Evolutionary conservation across 164 flowering plant species (phyloP), one percentile per base, ranked within the genome.

Genomic region (Stephania japonica): DNA sequence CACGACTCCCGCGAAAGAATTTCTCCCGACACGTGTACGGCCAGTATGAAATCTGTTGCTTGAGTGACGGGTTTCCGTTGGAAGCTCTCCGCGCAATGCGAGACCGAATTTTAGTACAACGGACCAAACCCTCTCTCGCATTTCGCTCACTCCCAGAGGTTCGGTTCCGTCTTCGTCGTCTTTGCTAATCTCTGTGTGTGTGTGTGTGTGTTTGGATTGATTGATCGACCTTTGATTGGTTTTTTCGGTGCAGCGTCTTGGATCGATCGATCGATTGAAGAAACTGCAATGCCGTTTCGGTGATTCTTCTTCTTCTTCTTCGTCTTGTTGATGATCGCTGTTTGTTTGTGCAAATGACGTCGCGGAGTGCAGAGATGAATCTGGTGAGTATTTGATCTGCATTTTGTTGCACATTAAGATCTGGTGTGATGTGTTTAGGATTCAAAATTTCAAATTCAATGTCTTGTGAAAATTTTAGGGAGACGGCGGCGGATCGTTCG

Each of bases 401-500:
- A n/a, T n/a, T n/a, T 25, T 26, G 50, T 50, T 19, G 12, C 18
- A 23, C 47, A 2, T 38, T 42, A 42, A 16, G 63, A 24, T 47
- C 27, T 75, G 4, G 9, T 43, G 61, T 65, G 5, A 8, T 25
- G 14, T 1, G 32, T 62, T 70, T 56, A 16, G 5, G 14, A 50
- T 7, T 50, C 9, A 19, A 13, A 56, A 16, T 7, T 53, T 53
- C 7, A 3, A 16, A 21, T 59, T n/a, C 1, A 21, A 50, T 75
- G 70, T 27, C 7, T 25, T 8, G 42, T 65, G 14, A 62, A 10
- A 69, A 64, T 8, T 75, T 21, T 63, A 85, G 89, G 87, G 82
- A 69, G 83, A 85, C 50, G 80, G 74, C 70, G 72, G 76, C n/a
- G n/a, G 59, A 67, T 65, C 83, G 24, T 73, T 81, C 65, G 74